phyloP scores from a whole-genome alignment of 2,329 filamentous ascomycete genomes.

The Tolypocladium amazonense region DNA sequence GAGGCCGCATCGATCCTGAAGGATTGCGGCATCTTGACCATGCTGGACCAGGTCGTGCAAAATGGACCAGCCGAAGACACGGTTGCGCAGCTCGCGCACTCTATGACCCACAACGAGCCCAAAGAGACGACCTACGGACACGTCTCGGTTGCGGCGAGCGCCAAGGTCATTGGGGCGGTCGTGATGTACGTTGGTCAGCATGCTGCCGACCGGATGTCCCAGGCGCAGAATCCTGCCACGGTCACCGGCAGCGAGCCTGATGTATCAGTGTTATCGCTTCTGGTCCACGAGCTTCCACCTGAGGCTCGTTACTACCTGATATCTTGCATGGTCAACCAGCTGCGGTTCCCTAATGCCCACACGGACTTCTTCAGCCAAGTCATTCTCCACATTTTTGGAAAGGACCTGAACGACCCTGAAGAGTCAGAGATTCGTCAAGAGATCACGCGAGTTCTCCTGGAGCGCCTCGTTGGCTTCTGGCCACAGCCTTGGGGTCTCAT shows the following conservation, averaged over 20 bases:
- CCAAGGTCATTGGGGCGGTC: constrained; percentile 65
- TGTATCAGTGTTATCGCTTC: constrained; percentile 61
- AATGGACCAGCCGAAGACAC: constrained; percentile 59
- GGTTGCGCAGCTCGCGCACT: constrained; percentile 65
- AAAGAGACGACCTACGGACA: constrained; percentile 56
- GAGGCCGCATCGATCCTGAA: constrained; percentile 48
- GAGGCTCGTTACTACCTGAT: constrained; percentile 80
- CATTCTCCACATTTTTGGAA: constrained; percentile 74
- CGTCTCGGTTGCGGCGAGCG: constrained; percentile 57
- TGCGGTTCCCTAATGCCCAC: constrained; percentile 79
- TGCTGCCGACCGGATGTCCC: constrained; percentile 51
- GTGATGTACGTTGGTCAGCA: constrained; percentile 72
- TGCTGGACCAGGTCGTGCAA: constrained; percentile 49
- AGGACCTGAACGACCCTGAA: constrained; percentile 61
- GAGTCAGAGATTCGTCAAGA: constrained; percentile 79
- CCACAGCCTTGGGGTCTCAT: constrained; percentile 95
- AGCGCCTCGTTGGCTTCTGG: constrained; percentile 78
- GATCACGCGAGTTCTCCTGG: constrained; percentile 78
- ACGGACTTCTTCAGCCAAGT: constrained; percentile 89
- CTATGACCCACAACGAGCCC: constrained; percentile 49
- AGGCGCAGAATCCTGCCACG: constrained; percentile 47
- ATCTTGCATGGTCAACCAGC: constrained; percentile 77
- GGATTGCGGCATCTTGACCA: constrained; percentile 43
- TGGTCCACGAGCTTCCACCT: constrained; percentile 63
- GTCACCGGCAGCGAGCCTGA: constrained; percentile 35